Percentiles rank a stretch among this genome's conserved stretches.
Evolutionary conservation across 2,329 filamentous ascomycete genomes (phyloP).

Genomic region (Colletotrichum falcatum): DNA sequence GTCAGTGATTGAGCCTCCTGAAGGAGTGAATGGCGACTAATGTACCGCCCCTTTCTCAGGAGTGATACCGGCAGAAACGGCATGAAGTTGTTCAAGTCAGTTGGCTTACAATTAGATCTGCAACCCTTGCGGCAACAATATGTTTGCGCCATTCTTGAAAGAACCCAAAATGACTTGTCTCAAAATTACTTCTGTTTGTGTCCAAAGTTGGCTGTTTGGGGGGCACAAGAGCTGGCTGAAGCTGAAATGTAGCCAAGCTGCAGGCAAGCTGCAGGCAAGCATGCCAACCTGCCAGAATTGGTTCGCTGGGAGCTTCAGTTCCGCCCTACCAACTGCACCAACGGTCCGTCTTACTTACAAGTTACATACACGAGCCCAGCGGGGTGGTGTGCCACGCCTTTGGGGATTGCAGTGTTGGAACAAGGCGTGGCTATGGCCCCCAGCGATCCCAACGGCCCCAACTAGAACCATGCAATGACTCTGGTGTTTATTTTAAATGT

Average conservation of each 20-base stretch:
- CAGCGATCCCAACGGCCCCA: not conserved
- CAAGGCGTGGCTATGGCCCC: not conserved
- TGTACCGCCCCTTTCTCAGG: not conserved
- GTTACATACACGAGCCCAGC: too few relatives aligned
- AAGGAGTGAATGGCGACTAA: rapidly evolving
- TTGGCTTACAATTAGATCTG: not conserved
- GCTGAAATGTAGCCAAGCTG: not conserved
- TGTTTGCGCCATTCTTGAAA: not conserved
- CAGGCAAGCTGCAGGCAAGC: not conserved
- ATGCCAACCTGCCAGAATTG: too few relatives aligned
- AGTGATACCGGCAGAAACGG: not conserved
- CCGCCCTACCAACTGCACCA: too few relatives aligned
- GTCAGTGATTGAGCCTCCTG: not conserved
- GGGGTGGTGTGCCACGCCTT: too few relatives aligned
- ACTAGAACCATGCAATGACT: not conserved
- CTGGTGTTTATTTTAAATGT: not conserved
- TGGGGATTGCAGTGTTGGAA: not conserved
- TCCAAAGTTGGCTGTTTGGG: not conserved
- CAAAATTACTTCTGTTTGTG: too few relatives aligned
- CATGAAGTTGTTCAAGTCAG: not conserved
- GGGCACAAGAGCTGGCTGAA: not conserved
- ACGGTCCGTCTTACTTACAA: too few relatives aligned
- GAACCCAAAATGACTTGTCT: too few relatives aligned
- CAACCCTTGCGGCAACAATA: not conserved
- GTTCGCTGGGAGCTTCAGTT: too few relatives aligned